Evolutionary conservation across 148 eudicot genomes (phyloP), one percentile per base, ranked within the genome.

Genomic region (Gaultheria prostrata): DNA sequence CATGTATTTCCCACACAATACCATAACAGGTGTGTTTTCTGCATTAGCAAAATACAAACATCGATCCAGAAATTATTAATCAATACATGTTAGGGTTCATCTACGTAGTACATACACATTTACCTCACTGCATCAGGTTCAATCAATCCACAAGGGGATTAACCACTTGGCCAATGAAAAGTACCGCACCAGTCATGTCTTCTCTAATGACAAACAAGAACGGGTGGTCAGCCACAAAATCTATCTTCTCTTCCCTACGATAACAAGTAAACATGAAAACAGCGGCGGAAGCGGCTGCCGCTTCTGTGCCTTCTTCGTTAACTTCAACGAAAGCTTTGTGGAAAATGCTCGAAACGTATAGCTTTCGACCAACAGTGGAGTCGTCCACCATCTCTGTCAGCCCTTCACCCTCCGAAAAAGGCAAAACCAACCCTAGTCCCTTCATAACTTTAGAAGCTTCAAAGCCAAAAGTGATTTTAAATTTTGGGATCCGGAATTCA

Each of bases 221-320:
- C 6, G 99, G 98, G 82, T 91, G 99, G 84, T 97, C 97, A 5
- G 97, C 98, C n/a, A 97, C 95, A 61, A 97, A 97, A 82, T 97
- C 95, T 8, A 94, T 78, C 82, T 87, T 86, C 0, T 75, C 80
- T 39, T 39, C 1, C 28, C 45, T 2, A 79, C 1, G 21, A 6
- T 43, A 86, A 15, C 17, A 76, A 89, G 85, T 5, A 39, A 0
- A 4, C 13, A 6, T 51, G 7, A 92, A 28, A 21, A 82, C 86
- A 78, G 67, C 97, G 72, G 93, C 94, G 14, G 98, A 63, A 50
- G 93, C 95, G 56, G 95, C 95, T n/a, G 98, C 98, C 21, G 98
- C 99, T 87, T 94, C 95, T 3, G 98, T 96, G 21, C 99, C 99
- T 89, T 93, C 98, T 84, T 96, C 99, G 33, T 96, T 94, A 9